These are phyloP conservation scores for Mortierella sp. DNA, from an alignment of 371 early-diverging fungal species.

Conservation along the genomic window DNA sequence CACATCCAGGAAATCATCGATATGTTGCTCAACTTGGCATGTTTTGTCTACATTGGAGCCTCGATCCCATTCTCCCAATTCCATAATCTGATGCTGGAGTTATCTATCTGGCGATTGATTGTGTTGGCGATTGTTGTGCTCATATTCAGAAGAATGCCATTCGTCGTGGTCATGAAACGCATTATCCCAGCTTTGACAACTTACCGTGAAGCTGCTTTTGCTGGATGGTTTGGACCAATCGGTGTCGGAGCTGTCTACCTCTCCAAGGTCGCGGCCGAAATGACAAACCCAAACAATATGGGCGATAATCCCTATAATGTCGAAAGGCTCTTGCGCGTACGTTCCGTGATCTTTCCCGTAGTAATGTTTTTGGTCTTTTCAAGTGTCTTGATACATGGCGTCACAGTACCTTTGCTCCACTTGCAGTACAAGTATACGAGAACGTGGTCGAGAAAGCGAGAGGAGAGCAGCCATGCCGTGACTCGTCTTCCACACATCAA, in stretches of 20 bases:
- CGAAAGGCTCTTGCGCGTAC: slow-evolving; percentile 47
- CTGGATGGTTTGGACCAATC: slow-evolving; percentile 98
- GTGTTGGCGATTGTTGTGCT: slow-evolving; percentile 80
- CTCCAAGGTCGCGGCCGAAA: slow-evolving; percentile 69
- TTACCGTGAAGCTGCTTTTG: slow-evolving; percentile 88
- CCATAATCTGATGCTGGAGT: slow-evolving; percentile 61
- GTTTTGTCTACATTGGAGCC: slow-evolving; percentile 95
- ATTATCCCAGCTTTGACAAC: slow-evolving; percentile 82
- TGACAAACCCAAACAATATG: slow-evolving; percentile 55
- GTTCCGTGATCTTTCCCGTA: slow-evolving; percentile 67
- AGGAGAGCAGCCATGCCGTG: slow-evolving; percentile 53
- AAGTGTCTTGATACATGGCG: slow-evolving; percentile 85
- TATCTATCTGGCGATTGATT: slow-evolving; percentile 78
- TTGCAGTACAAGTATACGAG: slow-evolving; percentile 62
- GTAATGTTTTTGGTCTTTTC: slow-evolving; percentile 81
- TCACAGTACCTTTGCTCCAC: slow-evolving; percentile 82
- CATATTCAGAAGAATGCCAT: slow-evolving; percentile 86
- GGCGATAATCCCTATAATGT: slow-evolving; percentile 43
- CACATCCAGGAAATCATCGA: slow-evolving; percentile 95
- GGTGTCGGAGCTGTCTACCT: slow-evolving; percentile 93
- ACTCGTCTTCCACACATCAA: slow-evolving; percentile 55
- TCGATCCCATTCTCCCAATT: slow-evolving; percentile 87
- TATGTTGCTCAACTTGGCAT: slow-evolving; percentile 87
- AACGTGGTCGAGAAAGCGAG: slow-evolving; percentile 56
- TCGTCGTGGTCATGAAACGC: slow-evolving; percentile 74